Conservation (phyloP, 2,329 filamentous ascomycete species). For the Tolypocladium tundrense region DNA sequence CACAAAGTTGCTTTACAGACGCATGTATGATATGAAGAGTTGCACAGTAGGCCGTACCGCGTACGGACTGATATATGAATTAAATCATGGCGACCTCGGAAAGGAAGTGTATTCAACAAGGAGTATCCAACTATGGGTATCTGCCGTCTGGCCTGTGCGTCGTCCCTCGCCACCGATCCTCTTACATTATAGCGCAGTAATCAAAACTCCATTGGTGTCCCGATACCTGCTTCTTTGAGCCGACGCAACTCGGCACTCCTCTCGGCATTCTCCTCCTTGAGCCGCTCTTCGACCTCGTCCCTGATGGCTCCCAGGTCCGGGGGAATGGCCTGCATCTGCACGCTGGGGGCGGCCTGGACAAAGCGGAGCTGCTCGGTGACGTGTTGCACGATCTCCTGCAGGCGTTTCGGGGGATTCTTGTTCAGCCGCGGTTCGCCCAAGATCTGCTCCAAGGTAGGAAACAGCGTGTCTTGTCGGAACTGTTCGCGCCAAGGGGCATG, state of each 20-base stretch:
- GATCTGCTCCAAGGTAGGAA: slow-evolving; percentile 72
- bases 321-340: slow-evolving; percentile 73
- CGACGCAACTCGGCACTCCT: slow-evolving; percentile 42
- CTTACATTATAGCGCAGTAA: not conserved
- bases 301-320: slow-evolving; percentile 61
- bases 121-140: not conserved
- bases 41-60: not conserved
- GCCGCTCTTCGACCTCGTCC: slow-evolving; percentile 56
- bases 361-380: slow-evolving; percentile 82
- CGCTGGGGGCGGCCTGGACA: slow-evolving; percentile 73
- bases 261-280: slow-evolving; percentile 55
- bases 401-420: slow-evolving; percentile 65
- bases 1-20: not conserved
- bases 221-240: slow-evolving; percentile 46
- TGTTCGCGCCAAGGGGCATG: slow-evolving; percentile 81
- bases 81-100: not conserved
- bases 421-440: slow-evolving; percentile 62
- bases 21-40: not conserved
- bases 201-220: slow-evolving; percentile 44
- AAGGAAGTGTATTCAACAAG: not conserved
- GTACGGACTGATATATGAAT: not conserved
- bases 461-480: slow-evolving; percentile 79
- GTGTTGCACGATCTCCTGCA: slow-evolving; percentile 65
- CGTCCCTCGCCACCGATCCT: not conserved
- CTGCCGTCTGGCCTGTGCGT: not conserved